Evolutionary conservation across 2,329 filamentous ascomycete species (phyloP).

Genomic region (Trichoderma hamatum): DNA sequence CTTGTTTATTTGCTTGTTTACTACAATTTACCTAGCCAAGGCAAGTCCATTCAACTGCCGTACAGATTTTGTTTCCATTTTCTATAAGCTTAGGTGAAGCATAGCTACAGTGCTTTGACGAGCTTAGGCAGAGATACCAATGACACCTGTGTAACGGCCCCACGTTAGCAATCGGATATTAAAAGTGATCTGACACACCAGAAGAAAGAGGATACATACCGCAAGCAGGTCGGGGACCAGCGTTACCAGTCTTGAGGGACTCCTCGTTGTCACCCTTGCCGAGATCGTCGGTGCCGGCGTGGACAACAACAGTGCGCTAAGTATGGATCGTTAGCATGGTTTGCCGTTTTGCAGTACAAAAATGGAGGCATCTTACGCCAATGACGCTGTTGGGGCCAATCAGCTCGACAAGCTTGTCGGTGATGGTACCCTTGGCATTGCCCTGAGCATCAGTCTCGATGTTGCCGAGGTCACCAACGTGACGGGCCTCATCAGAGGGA

Average conservation of each 20-base stretch:
- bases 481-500: conserved; percentile 78
- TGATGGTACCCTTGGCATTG: conserved; percentile 78
- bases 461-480: conserved; percentile 98
- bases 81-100: background rate
- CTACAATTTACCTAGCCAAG: background rate
- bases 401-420: conserved; percentile 87
- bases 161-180: conserved; percentile 19
- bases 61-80: background rate
- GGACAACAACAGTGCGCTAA: conserved; percentile 91
- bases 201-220: conserved; percentile 58
- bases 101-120: conserved; percentile 5
- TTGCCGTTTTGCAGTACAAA: background rate
- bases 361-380: conserved; percentile 63
- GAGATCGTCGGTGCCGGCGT: conserved; percentile 94
- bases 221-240: conserved; percentile 89
- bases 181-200: background rate
- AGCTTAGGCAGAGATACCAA: conserved; percentile 77
- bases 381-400: conserved; percentile 95
- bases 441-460: conserved; percentile 93
- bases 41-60: background rate
- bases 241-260: conserved; percentile 98
- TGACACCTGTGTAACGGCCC: conserved; percentile 64
- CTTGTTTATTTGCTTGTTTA: background rate
- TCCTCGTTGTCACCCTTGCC: conserved; percentile 90
- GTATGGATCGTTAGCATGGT: conserved; percentile 20